phyloP scores from a whole-genome alignment of 768 basidiomycete genomes.

The Auricularia sp. region DNA sequence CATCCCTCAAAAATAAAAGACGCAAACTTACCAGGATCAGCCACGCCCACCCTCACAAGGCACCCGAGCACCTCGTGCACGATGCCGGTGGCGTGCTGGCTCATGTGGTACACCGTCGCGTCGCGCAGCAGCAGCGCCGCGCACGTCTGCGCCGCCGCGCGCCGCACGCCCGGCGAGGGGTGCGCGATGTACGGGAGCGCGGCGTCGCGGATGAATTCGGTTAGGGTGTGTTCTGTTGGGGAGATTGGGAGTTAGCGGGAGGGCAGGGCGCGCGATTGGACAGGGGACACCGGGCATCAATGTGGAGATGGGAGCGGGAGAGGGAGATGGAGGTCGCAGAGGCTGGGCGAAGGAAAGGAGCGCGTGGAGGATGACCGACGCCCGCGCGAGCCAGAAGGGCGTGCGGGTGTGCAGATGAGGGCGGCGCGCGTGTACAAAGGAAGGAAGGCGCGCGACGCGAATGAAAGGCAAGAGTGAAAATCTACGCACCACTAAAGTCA shows the following conservation, averaged over 20 bases:
- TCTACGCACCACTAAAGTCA: constrained; percentile 54
- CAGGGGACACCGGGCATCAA: too few relatives aligned
- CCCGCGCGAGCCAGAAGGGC: too few relatives aligned
- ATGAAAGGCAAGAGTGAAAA: background rate
- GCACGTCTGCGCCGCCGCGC: constrained; percentile 85
- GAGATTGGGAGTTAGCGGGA: background rate
- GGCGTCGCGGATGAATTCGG: constrained; percentile 89
- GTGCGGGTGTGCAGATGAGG: too few relatives aligned
- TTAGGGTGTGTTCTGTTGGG: constrained; percentile 53
- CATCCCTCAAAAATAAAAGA: background rate
- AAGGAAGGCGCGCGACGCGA: background rate
- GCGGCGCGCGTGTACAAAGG: background rate
- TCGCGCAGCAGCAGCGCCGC: constrained; percentile 87
- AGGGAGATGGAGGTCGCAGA: background rate
- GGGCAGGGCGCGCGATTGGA: background rate
- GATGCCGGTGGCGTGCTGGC: constrained; percentile 91
- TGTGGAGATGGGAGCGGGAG: background rate
- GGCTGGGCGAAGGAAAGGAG: too few relatives aligned
- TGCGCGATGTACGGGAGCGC: constrained; percentile 91
- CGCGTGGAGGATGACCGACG: too few relatives aligned
- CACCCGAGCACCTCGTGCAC: constrained; percentile 97
- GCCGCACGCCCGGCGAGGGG: constrained; percentile 77
- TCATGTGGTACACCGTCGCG: constrained; percentile 92
- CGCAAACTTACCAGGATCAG: constrained; percentile 49
- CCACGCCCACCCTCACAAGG: constrained; percentile 86